Percentiles rank a stretch among this genome's conserved stretches.
These are phyloP conservation scores for Thamnidium elegans DNA, from an alignment of 192 early-diverging fungal genomes.

Conservation along the genomic window DNA sequence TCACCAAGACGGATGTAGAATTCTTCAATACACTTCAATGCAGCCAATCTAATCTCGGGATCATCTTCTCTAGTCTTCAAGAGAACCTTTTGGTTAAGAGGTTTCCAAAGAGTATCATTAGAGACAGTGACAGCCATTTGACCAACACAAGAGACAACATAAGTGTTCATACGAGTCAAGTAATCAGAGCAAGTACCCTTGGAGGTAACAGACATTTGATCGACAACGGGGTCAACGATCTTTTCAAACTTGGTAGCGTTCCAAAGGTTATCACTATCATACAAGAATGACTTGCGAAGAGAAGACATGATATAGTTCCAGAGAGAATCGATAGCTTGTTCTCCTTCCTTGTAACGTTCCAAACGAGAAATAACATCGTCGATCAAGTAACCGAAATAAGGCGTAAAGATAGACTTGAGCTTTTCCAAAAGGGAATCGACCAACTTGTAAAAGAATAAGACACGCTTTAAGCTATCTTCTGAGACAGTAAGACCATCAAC, in stretches of 20 bases:
- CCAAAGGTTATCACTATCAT: constrained; percentile 71
- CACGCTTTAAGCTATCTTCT: constrained; percentile 30
- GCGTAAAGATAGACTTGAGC: constrained; percentile 67
- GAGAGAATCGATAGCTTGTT: constrained; percentile 50
- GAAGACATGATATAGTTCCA: constrained; percentile 75
- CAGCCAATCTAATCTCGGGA: constrained; percentile 65
- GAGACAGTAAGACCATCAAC: constrained; percentile 23
- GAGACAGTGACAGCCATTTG: constrained; percentile 76
- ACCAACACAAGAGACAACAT: constrained; percentile 74
- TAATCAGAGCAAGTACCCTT: constrained; percentile 39
- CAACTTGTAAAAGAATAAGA: constrained; percentile 45
- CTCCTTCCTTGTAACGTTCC: constrained; percentile 42
- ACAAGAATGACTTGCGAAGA: constrained; percentile 61
- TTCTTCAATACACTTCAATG: constrained; percentile 69
- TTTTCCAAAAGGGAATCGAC: constrained; percentile 41
- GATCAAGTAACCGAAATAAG: constrained; percentile 76
- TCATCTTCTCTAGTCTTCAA: constrained; percentile 73
- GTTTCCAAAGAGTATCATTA: constrained; percentile 85
- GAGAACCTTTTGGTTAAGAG: constrained; percentile 79
- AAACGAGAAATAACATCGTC: constrained; percentile 62
- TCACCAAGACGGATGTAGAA: constrained; percentile 90
- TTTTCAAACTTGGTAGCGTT: constrained; percentile 74
- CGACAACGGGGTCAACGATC: constrained; percentile 64
- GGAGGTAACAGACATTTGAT: constrained; percentile 69
- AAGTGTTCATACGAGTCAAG: constrained; percentile 51